Percentiles rank a stretch among this genome's conserved stretches.
These are phyloP conservation scores for Xylariaceae sp. DNA, from an alignment of 2,329 filamentous ascomycete species.

Conservation along the genomic window DNA sequence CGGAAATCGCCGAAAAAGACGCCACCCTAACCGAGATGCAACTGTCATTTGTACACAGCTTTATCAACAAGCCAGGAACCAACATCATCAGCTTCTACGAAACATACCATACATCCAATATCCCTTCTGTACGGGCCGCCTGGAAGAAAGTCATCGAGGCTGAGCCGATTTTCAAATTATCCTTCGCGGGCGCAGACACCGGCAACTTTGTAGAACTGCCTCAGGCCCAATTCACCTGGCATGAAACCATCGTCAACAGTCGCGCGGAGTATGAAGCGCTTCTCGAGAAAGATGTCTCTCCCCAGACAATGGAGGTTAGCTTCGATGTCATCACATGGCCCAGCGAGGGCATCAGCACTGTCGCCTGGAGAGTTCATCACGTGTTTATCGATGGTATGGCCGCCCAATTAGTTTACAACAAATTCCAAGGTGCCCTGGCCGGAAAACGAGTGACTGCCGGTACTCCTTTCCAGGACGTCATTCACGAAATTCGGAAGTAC, in stretches of 20 bases:
- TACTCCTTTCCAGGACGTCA: too few species aligned
- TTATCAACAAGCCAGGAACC: not conserved
- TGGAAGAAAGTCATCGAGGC: constrained; percentile 1
- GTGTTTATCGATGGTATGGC: constrained; percentile 6
- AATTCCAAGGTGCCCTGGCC: not conserved
- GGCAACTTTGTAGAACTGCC: not conserved
- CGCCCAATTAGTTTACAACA: not conserved
- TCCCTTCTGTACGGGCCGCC: not conserved
- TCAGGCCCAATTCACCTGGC: not conserved
- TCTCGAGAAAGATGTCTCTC: not conserved
- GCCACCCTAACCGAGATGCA: not conserved
- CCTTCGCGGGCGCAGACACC: not conserved
- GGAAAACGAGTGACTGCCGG: not conserved
- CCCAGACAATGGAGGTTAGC: not conserved
- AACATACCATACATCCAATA: constrained; percentile 3
- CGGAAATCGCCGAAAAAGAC: too few species aligned
- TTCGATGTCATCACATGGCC: constrained; percentile 1
- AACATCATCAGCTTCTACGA: constrained; percentile 7
- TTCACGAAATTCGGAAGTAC: too few species aligned
- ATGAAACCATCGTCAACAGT: not conserved
- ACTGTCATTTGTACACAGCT: constrained; percentile 3
- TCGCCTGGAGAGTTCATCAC: constrained; percentile 11
- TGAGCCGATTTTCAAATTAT: constrained; percentile 1
- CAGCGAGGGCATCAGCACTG: not conserved
- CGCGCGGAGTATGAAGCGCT: not conserved